Evolutionary conservation across 176 grass and related monocot genomes (phyloP), one percentile per base, ranked within the genome.

Genomic region (Oryza glaberrima): DNA sequence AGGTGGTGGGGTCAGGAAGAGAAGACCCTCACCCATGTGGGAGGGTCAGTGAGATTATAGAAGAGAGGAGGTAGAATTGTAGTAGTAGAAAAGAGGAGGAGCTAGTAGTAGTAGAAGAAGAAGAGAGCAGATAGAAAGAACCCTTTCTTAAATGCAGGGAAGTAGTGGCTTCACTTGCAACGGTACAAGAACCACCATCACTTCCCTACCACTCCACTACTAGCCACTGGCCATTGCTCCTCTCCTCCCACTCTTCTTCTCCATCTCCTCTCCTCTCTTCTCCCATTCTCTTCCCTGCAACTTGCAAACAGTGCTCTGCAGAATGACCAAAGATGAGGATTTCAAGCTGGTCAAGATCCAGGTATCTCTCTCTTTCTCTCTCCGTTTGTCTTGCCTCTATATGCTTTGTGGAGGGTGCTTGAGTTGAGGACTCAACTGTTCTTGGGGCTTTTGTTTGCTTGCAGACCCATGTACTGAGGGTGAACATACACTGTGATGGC

Each of bases 401-500:
- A 16, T 9, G 61, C 7, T 72, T 82, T 34, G 10, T 67, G 43
- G 34, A 54, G 65, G 69, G 2, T 71, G 58, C 30, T 79, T n/a
- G 54, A 19, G 54, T 58, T 73, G 83, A 88, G 25, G 68, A 71
- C 75, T 77, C 23, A 41, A 80, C 83, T 91, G 34, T 77, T 86
- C 30, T 77, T 81, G 68, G 40, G 32, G 40, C 32, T 15, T 66
- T 66, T 77, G 47, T n/a, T 67, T 79, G 28, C 61, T 88, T 88
- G 87, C 88, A 99, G 96, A 99, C 94, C 67, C 90, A 96, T 89
- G 81, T 92, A 14, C 84, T 99, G 43, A 96, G 84, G 78, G 96
- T 99, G 84, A 94, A 96, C 90, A 99, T 99, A 94, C 96, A 99
- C 90, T 99, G 96, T 70, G 93, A 99, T 70, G 96, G 96, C 20